A percentile compares a stretch with the other conserved stretches of the same genome.
phyloP scores from a whole-genome alignment of 2,329 filamentous ascomycete species.

The Sporothrix curviconia region DNA sequence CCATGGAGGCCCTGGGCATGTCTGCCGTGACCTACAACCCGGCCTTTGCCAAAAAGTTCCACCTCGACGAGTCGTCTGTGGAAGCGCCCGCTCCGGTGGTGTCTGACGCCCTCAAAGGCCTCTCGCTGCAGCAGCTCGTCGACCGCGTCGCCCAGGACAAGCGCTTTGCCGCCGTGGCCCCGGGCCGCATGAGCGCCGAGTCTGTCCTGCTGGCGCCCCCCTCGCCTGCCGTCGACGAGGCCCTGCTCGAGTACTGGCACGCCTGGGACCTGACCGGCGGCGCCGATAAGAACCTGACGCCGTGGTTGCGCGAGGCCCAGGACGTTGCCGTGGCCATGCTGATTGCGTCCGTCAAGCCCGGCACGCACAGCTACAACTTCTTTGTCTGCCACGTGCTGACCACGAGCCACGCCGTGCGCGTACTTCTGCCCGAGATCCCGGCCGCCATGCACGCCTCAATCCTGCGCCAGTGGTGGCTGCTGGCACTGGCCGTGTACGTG shows the following conservation, averaged over 20 bases:
- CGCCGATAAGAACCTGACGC: slow-evolving; percentile 59
- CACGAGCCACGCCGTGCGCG: slow-evolving; percentile 79
- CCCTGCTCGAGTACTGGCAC: slow-evolving; percentile 84
- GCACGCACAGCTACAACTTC: slow-evolving; percentile 68
- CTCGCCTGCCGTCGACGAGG: slow-evolving; percentile 40
- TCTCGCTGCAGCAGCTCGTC: slow-evolving; percentile 64
- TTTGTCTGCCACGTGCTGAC: slow-evolving; percentile 73
- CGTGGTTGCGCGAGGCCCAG: slow-evolving; percentile 68
- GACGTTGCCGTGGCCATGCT: slow-evolving; percentile 55
- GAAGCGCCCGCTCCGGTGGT: slow-evolving; percentile 55
- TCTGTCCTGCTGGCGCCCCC: slow-evolving; percentile 56
- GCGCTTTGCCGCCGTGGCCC: slow-evolving; percentile 56
- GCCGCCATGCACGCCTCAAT: slow-evolving; percentile 64
- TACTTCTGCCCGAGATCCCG: slow-evolving; percentile 73
- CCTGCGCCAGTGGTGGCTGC: slow-evolving; percentile 83
- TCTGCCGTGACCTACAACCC: slow-evolving; percentile 50
- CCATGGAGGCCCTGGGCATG: slow-evolving; percentile 78
- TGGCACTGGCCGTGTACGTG: slow-evolving; percentile 72
- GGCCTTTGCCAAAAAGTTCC: slow-evolving; percentile 51
- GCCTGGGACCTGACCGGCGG: slow-evolving; percentile 49
- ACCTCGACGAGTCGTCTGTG: slow-evolving; percentile 69
- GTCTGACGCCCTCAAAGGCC: slow-evolving; percentile 38
- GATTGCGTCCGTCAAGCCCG: slow-evolving; percentile 51
- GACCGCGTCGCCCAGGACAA: slow-evolving; percentile 61
- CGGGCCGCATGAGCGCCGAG: slow-evolving; percentile 49